Percentiles rank a stretch among this genome's conserved stretches.
Evolutionary conservation across 2,329 filamentous ascomycete species (phyloP).

Genomic region (Cladosporium sp.): DNA sequence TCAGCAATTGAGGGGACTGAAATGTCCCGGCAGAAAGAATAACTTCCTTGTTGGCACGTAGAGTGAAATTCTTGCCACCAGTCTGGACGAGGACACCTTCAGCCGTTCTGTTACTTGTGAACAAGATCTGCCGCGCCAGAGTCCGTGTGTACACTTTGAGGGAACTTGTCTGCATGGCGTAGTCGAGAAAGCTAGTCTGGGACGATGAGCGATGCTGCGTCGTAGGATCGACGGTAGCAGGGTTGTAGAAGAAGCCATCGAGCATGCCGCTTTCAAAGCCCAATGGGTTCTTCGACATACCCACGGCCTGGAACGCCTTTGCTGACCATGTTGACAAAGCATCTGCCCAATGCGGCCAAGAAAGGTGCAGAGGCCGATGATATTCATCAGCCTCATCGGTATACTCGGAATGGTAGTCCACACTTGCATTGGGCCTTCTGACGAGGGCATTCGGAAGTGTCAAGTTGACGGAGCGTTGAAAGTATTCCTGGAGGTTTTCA

Average conservation of each 20-base stretch:
- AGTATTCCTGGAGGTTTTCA: slow-evolving; percentile 24
- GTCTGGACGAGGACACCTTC: slow-evolving; percentile 18
- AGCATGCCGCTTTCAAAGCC: slow-evolving; percentile 28
- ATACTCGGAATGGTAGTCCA: slow-evolving; percentile 21
- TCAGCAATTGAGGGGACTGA: slow-evolving; percentile 38
- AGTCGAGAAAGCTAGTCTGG: slow-evolving; percentile 26
- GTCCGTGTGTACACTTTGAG: slow-evolving; percentile 32
- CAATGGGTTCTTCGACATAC: slow-evolving; percentile 22
- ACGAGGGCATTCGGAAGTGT: slow-evolving; percentile 20
- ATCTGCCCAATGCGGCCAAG: slow-evolving; percentile 27
- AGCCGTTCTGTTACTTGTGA: slow-evolving; percentile 5
- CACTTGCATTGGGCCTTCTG: slow-evolving; percentile 24
- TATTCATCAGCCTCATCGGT: slow-evolving; percentile 15
- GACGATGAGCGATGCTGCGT: slow-evolving; percentile 22
- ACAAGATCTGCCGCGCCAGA: slow-evolving; percentile 14
- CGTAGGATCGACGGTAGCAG: slow-evolving; percentile 26
- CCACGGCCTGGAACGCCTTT: slow-evolving; percentile 25
- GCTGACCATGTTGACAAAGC: slow-evolving; percentile 28
- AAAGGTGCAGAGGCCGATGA: slow-evolving; percentile 29
- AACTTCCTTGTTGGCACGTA: slow-evolving; percentile 37
- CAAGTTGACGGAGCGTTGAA: slow-evolving; percentile 19
- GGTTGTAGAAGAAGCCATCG: slow-evolving; percentile 16
- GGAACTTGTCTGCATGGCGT: slow-evolving; percentile 24
- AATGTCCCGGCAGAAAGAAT: slow-evolving; percentile 43
- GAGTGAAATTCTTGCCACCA: slow-evolving; percentile 19